These are phyloP conservation scores for Claviceps arundinis DNA, from an alignment of 2,329 filamentous ascomycete genomes.

Conservation along the genomic window DNA sequence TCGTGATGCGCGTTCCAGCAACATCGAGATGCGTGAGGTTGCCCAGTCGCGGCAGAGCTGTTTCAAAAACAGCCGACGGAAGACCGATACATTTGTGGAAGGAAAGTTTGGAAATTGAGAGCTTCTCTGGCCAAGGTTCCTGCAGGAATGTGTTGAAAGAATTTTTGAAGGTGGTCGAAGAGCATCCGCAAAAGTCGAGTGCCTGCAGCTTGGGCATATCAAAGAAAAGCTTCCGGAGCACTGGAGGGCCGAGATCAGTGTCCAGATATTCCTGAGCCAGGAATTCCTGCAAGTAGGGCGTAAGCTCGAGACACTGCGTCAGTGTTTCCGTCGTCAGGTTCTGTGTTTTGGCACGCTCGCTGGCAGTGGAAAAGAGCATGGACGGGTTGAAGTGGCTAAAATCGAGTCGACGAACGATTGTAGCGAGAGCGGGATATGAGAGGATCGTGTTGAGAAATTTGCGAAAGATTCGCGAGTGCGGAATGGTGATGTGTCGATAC, in stretches of 20 bases:
- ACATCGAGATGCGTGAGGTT: slow-evolving; percentile 66
- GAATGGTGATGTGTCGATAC: slow-evolving; percentile 69
- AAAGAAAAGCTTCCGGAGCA: slow-evolving; percentile 58
- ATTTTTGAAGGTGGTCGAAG: slow-evolving; percentile 51
- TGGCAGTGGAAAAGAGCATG: slow-evolving; percentile 60
- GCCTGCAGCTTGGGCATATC: slow-evolving; percentile 51
- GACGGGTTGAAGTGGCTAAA: slow-evolving; percentile 79
- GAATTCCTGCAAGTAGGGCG: slow-evolving; percentile 64
- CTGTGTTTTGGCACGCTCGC: slow-evolving; percentile 60
- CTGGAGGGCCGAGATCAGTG: slow-evolving; percentile 54
- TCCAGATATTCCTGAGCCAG: slow-evolving; percentile 71
- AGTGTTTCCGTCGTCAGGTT: slow-evolving; percentile 66
- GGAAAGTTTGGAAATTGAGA: slow-evolving; percentile 54
- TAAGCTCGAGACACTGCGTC: slow-evolving; percentile 55
- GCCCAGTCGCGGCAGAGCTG: slow-evolving; percentile 54
- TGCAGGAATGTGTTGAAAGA: slow-evolving; percentile 47
- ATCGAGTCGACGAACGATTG: slow-evolving; percentile 65
- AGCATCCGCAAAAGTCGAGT: slow-evolving; percentile 67
- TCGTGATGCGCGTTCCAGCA: slow-evolving; percentile 64
- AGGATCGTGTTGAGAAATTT: slow-evolving; percentile 63
- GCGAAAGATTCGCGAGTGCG: slow-evolving; percentile 70
- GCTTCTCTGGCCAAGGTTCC: slow-evolving; percentile 35
- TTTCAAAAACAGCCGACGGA: slow-evolving; percentile 52
- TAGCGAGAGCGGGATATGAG: slow-evolving; percentile 54
- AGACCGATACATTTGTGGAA: slow-evolving; percentile 69